Base-by-base conservation (phyloP, 352 stramenopile genomes). In the Phytophthora quininea region DNA sequence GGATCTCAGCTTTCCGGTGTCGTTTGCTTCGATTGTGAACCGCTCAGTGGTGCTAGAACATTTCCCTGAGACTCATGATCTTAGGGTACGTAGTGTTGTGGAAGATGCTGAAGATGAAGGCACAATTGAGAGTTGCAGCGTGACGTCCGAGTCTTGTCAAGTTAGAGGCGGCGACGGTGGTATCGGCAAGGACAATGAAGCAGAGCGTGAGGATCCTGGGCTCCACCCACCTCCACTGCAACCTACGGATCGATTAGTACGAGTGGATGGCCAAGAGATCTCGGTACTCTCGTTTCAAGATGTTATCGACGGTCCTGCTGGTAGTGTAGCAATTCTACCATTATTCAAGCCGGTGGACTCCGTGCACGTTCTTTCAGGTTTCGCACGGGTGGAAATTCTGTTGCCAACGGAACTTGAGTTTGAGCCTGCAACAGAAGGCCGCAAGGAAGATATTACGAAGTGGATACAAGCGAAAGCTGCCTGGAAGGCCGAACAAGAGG, bases 381-480 rank as follows among this genome's bases (percentile, higher is more conserved):
- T 91, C 54, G 80, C 80, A 14, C 79, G 79, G 10, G 74, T 91
- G 19, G 79, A 91, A 64, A 86, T 91, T 35, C 64, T 91, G 31
- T 69, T 63, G 0, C 77, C 83, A 0, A 69, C 70, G 32, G 62
- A 59, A n/a, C 65, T 91, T n/a, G 62, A 80, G 45, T 89, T 91
- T 49, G 73, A 84, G 43, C 65, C 79, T 9, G 79, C 73, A 10
- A 82, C 67, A 0, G 30, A 52, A 0, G 58, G 73, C 35, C 69
- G 81, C 27, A 50, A 79, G 32, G 51, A 56, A 12, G 67, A 74
- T 8, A 46, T 91, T n/a, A 29, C 62, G 30, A 42, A 60, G 15
- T 89, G 79, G 77, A 56, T 79, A 7, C 43, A 71, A 11, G 71
- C 71, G 15, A 67, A 54, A 46, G 54, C 66, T 8, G 51, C 67